Evolutionary conservation across 768 basidiomycete genomes (phyloP).

Genomic region (Kwoniella sp.): DNA sequence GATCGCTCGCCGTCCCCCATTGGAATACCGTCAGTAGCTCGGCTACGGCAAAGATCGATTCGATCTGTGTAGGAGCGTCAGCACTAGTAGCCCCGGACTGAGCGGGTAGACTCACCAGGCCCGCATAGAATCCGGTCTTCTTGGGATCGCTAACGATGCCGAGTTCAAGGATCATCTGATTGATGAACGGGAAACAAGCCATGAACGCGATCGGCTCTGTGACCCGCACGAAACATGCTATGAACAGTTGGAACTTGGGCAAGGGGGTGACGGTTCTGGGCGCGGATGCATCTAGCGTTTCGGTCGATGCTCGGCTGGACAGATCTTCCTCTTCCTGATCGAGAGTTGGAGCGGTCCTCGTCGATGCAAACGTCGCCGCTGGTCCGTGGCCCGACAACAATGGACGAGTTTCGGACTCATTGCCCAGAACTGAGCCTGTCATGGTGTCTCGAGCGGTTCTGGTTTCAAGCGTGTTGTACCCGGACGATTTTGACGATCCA

Average conservation of each 20-base stretch:
- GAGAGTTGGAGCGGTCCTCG: neutral
- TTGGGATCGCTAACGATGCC: constrained; percentile 29
- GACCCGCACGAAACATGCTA: constrained; percentile 32
- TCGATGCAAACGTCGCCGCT: neutral
- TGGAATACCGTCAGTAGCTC: constrained; percentile 40
- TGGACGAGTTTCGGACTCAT: constrained; percentile 11
- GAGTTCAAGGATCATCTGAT: constrained; percentile 39
- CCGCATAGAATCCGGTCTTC: constrained; percentile 32
- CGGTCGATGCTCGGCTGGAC: neutral
- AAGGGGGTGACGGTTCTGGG: constrained; percentile 29
- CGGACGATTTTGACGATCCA: too few relatives aligned
- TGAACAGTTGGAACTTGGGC: constrained; percentile 32
- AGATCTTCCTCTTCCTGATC: neutral
- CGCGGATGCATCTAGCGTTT: too few relatives aligned
- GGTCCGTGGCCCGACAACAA: neutral
- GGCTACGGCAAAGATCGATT: constrained; percentile 36
- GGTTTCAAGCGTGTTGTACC: too few relatives aligned
- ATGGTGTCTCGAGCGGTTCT: too few relatives aligned
- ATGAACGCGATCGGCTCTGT: constrained; percentile 36
- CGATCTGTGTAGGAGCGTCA: constrained; percentile 20
- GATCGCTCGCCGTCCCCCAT: constrained; percentile 35
- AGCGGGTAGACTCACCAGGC: constrained; percentile 22
- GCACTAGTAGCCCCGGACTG: too few relatives aligned
- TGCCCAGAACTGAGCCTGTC: constrained; percentile 8
- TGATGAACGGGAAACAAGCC: constrained; percentile 41